Conservation (phyloP, 2,329 filamentous ascomycete species). For the Botryosphaeria dothidea region DNA sequence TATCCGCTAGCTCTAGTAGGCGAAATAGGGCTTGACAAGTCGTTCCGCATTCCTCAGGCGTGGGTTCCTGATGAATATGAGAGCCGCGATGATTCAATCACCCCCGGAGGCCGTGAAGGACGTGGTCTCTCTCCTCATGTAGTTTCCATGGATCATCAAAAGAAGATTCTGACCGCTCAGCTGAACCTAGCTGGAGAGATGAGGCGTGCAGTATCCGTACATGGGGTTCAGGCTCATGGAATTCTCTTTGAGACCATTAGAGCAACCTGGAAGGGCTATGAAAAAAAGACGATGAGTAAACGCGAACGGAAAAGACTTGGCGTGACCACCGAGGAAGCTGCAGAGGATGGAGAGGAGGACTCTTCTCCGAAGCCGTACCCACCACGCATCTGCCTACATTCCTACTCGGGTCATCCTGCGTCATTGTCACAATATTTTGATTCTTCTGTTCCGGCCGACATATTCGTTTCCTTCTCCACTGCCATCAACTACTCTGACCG, state of each 20-base stretch:
- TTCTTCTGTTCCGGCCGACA: slow-evolving; percentile 67
- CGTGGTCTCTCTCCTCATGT: slow-evolving; percentile 66
- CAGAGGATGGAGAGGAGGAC: slow-evolving; percentile 12
- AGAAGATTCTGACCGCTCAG: slow-evolving; percentile 64
- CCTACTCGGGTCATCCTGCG: slow-evolving; percentile 78
- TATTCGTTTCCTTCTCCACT: slow-evolving; percentile 88
- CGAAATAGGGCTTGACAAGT: slow-evolving; percentile 76
- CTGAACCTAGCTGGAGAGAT: slow-evolving; percentile 70
- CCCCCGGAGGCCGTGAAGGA: slow-evolving; percentile 71
- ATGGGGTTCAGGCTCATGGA: slow-evolving; percentile 76
- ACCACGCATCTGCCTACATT: slow-evolving; percentile 89
- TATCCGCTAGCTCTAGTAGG: slow-evolving; percentile 70
- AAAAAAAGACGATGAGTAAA: slow-evolving; percentile 62
- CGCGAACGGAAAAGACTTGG: slow-evolving; percentile 48
- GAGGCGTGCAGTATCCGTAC: slow-evolving; percentile 65
- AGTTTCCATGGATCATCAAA: slow-evolving; percentile 70
- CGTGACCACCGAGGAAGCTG: slow-evolving; percentile 6
- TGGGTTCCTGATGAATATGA: slow-evolving; percentile 48
- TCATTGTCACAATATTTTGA: slow-evolving; percentile 77
- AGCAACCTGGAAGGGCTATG: slow-evolving; percentile 69
- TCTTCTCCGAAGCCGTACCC: slow-evolving; percentile 65
- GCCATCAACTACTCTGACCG: slow-evolving; percentile 70
- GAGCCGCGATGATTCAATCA: slow-evolving; percentile 53
- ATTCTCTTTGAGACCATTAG: slow-evolving; percentile 66
- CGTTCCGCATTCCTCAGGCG: slow-evolving; percentile 69